Evolutionary conservation across 2,329 filamentous ascomycete genomes (phyloP), one percentile per base, ranked within the genome.

Genomic region (Penicillium italicum): DNA sequence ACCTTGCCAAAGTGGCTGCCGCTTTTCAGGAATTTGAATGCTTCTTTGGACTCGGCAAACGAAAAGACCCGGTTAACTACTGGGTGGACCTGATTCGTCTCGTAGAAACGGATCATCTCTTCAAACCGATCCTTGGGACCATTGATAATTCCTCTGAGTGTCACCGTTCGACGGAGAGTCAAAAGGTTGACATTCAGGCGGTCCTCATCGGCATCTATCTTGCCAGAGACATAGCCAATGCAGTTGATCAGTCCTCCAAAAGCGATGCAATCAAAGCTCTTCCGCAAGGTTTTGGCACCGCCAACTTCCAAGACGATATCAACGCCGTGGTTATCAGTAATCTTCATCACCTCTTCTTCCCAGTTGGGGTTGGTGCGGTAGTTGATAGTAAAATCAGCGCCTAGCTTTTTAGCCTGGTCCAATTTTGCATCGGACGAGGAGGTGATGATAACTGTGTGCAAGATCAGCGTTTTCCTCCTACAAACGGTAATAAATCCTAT

Each of bases 171-270:
- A 57, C 74, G 72, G 42, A 82, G 62, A 2, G 79, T 77, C 18
- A 82, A 72, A 28, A 88, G 71, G 62, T 87, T 88, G 14, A 85
- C 80, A 59, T 86, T 85, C 8, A 81, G 74, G 42, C 82, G 69
- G 67, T 84, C 81, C 0, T 76, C 80, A 5, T 73, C 69, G 0
- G 76, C 77, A 62, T 87, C 84, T 56, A 82, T 74, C 68, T 87
- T 84, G 34, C 76, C 78, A 0, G 74, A 76, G 0, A 79, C 61
- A 50, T 81, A 79, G 0, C 80, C 80, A 42, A 81, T 75, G 11
- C 77, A 65, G 44, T 73, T 69, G 38, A 82, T 74, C 26, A 77
- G 60, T 0, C 80, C 81, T 1, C 79, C 80, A 31, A 68, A 71
- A 0, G 74, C 72, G 3, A 79, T 71, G 18, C 74, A 74, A 10